These are phyloP conservation scores for Tolypocladium paradoxum DNA, from an alignment of 2,329 filamentous ascomycete genomes.

Conservation along the genomic window DNA sequence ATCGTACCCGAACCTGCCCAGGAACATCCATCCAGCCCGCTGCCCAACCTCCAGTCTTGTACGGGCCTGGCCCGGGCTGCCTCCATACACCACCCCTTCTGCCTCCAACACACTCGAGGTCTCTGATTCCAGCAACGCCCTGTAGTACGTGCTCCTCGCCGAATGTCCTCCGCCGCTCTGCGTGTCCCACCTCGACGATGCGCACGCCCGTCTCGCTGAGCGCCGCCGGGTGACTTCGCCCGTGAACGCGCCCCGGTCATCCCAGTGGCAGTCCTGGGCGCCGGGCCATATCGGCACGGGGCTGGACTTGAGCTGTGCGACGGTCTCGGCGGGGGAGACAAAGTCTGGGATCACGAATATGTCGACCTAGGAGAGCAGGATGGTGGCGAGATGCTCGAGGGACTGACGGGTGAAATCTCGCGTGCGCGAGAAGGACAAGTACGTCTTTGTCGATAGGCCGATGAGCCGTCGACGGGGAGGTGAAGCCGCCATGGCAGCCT, in stretches of 20 bases:
- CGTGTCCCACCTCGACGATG: constrained; percentile 72
- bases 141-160: constrained; percentile 65
- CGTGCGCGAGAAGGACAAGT: constrained; percentile 60
- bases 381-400: constrained; percentile 31
- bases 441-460: constrained; percentile 70
- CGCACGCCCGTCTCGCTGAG: constrained; percentile 57
- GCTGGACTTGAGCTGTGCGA: constrained; percentile 33
- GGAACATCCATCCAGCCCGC: constrained; percentile 69
- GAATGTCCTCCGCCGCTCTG: constrained; percentile 63
- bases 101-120: constrained; percentile 35
- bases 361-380: constrained; percentile 43
- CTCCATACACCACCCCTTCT: constrained; percentile 66
- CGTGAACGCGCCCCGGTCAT: constrained; percentile 63
- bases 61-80: constrained; percentile 71
- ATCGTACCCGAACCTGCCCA: constrained; percentile 75
- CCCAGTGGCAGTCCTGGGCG: constrained; percentile 65
- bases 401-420: constrained; percentile 42
- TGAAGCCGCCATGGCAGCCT: constrained; percentile 3
- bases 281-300: constrained; percentile 43
- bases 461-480: constrained; percentile 45
- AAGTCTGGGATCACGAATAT: constrained; percentile 74
- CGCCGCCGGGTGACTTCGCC: constrained; percentile 61
- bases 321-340: constrained; percentile 48
- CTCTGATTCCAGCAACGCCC: constrained; percentile 55
- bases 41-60: constrained; percentile 52